phyloP scores from a whole-genome alignment of 2,329 filamentous ascomycete genomes.

The Xylaria sp. region DNA sequence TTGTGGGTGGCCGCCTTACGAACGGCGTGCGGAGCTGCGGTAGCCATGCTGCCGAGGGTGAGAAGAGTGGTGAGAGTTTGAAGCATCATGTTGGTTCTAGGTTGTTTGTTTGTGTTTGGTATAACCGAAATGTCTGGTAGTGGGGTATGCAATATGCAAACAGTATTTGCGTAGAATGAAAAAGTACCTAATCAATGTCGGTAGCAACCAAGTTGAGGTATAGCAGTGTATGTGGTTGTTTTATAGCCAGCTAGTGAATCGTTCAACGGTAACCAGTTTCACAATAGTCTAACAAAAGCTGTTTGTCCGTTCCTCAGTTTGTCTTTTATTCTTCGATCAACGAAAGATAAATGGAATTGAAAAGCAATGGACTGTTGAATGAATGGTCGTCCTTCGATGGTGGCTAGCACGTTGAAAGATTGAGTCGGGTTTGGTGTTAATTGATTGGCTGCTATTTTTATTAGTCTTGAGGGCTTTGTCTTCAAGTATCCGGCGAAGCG shows the following conservation, averaged over 20 bases:
- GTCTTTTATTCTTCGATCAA: background rate
- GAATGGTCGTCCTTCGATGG: background rate
- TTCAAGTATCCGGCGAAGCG: background rate
- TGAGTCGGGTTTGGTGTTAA: conserved; percentile 10
- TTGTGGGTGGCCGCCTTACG: conserved; percentile 39
- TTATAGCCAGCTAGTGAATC: conserved; percentile 2
- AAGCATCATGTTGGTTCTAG: conserved; percentile 34
- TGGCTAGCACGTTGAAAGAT: conserved; percentile 15
- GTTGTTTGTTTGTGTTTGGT: conserved; percentile 9
- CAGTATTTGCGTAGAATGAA: background rate
- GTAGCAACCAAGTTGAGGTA: background rate
- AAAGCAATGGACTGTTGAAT: background rate
- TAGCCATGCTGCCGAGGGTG: conserved; percentile 41
- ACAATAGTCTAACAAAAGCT: background rate
- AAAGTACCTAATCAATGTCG: background rate
- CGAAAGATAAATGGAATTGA: background rate
- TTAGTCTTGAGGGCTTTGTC: conserved; percentile 5
- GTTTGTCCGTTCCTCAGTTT: background rate
- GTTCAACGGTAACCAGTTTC: background rate
- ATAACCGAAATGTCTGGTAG: conserved; percentile 1
- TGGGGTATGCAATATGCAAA: conserved; percentile 15
- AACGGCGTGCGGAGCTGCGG: conserved; percentile 37
- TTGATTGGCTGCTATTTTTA: conserved; percentile 2
- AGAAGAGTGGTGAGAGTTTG: conserved; percentile 42
- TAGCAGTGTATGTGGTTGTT: background rate